Evolutionary conservation across 257 asterid genomes (phyloP).

Genomic region (Solanum microdontum): DNA sequence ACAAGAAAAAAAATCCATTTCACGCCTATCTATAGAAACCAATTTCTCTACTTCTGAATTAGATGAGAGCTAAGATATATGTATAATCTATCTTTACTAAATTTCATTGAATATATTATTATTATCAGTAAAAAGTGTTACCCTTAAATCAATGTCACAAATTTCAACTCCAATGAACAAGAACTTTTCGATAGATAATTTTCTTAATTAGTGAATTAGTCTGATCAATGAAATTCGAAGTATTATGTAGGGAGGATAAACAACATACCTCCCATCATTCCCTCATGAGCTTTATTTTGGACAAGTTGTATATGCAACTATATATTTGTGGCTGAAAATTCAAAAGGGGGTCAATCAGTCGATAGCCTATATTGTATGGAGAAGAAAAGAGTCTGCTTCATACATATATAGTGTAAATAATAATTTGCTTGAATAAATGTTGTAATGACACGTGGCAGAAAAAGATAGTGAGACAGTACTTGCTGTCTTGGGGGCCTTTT

Average conservation of each 20-base stretch:
- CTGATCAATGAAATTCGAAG: neutral
- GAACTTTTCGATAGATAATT: neutral
- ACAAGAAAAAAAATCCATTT: neutral
- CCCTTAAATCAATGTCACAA: neutral
- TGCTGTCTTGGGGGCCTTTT: neutral
- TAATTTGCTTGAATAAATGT: neutral
- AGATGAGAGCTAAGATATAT: neutral
- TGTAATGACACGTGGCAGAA: neutral
- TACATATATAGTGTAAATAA: neutral
- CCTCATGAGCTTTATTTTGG: neutral
- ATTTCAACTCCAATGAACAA: neutral
- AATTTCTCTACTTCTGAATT: neutral
- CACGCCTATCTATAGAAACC: neutral
- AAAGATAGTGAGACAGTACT: neutral
- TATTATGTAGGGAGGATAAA: neutral
- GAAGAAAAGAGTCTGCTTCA: neutral
- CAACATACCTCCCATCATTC: neutral
- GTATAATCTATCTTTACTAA: neutral
- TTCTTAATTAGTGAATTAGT: too few species aligned
- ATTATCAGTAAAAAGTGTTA: neutral
- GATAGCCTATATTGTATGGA: neutral
- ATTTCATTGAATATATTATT: neutral
- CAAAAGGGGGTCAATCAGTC: neutral
- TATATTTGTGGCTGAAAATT: neutral
- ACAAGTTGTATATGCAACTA: neutral